Conservation (phyloP, 768 basidiomycete species). For the Cyathus striatus region DNA sequence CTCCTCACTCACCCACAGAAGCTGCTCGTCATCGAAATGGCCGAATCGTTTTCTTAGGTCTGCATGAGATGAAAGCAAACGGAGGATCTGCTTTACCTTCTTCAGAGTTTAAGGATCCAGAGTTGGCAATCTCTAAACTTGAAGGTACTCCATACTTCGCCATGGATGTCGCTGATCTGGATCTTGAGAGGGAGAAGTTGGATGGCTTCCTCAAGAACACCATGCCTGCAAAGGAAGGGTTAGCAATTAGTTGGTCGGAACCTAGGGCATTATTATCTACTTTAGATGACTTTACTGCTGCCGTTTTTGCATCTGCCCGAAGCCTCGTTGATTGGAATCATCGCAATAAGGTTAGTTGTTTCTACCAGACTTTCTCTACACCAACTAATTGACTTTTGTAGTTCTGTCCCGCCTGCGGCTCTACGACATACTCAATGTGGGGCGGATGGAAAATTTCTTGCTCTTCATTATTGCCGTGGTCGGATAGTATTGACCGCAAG, state of each 20-base stretch:
- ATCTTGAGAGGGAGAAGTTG: conserved; percentile 25
- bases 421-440: conserved; percentile 81
- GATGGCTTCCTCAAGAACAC: conserved; percentile 32
- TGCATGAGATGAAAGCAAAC: conserved; percentile 47
- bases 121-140: conserved; percentile 50
- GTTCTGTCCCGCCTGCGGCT: conserved; percentile 91
- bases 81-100: conserved; percentile 53
- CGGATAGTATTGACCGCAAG: conserved; percentile 52
- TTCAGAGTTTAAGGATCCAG: conserved; percentile 56
- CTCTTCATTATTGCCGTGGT: conserved; percentile 69
- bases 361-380: conserved; percentile 1
- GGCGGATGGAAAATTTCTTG: conserved; percentile 95
- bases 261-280: conserved; percentile 50
- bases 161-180: conserved; percentile 61
- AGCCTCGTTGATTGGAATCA: conserved; percentile 92
- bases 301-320: conserved; percentile 72
- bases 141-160: conserved; percentile 86
- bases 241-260: conserved; percentile 65
- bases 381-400: conserved; percentile 17
- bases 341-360: conserved; percentile 64
- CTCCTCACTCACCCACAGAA: conserved; percentile 34
- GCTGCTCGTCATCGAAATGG: conserved; percentile 55
- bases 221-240: conserved; percentile 35
- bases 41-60: conserved; percentile 74
- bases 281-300: conserved; percentile 63